Conservation (phyloP, 2,329 filamentous ascomycete genomes). For the Nemania abortiva region DNA sequence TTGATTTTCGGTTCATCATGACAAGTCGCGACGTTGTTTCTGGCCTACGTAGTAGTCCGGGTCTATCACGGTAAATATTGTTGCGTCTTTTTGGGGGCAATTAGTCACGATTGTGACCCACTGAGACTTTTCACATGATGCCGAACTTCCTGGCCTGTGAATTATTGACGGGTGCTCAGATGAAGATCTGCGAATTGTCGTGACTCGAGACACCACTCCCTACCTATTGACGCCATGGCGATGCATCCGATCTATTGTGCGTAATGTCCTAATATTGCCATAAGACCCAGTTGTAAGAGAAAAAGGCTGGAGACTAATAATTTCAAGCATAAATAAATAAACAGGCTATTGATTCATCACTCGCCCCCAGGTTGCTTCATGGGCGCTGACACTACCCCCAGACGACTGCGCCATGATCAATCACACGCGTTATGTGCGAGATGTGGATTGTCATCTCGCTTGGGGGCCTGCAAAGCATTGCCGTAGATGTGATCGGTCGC, state of each 20-base stretch:
- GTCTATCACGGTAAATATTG: constrained; percentile 24
- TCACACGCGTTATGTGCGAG: constrained; percentile 2
- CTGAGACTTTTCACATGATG: background rate
- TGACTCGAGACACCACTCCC: background rate
- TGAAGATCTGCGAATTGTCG: constrained; percentile 19
- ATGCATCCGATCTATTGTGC: background rate
- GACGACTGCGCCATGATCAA: constrained; percentile 14
- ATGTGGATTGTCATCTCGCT: background rate
- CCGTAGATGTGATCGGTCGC: background rate
- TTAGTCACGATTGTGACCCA: constrained; percentile 11
- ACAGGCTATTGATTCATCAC: constrained; percentile 13
- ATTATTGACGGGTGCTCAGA: constrained; percentile 3
- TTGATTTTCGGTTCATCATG: background rate
- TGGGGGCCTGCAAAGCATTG: constrained; percentile 9
- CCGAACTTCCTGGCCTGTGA: no score
- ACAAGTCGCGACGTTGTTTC: background rate
- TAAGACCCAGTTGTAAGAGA: background rate
- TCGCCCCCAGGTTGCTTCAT: constrained; percentile 26
- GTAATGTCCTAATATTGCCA: background rate
- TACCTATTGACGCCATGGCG: background rate
- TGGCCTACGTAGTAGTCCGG: constrained; percentile 7
- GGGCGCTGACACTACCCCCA: constrained; percentile 7
- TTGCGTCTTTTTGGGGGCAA: constrained; percentile 20
- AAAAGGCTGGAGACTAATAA: background rate
- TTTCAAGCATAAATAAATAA: constrained; percentile 28